Evolutionary conservation across 139 green algal species (phyloP), one percentile per base, ranked within the genome.

Genomic region (Haematococcus lacustris): DNA sequence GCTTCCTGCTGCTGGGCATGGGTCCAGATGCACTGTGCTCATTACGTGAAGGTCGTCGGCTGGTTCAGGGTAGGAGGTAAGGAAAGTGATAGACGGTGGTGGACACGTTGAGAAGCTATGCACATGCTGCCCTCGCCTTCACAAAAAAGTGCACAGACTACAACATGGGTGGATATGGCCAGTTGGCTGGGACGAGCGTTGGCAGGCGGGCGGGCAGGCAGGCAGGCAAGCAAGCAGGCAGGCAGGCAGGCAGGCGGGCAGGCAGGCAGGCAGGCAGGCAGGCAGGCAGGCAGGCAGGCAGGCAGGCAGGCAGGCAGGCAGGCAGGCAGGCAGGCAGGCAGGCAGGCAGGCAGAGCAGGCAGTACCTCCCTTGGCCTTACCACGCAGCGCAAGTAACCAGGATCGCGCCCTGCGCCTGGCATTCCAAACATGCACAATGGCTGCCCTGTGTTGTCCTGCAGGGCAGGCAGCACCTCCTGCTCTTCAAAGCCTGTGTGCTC

Each of bases 351-450:
- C n/a, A n/a, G n/a, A n/a, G n/a, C n/a, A n/a, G n/a, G n/a, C n/a
- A n/a, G n/a, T n/a, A n/a, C n/a, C n/a, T n/a, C n/a, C n/a, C n/a
- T 3, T 13, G 23, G 1, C 33, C 75, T 73, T 50, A 85, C 80
- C 80, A 82, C 41, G 50, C 81, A 86, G 17, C 57, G 61, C 40
- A 74, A 32, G 26, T 76, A 86, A 26, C 81, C 81, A 13, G 78
- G 73, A 38, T 87, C 75, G 34, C 60, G 25, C 2, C 66, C 66
- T n/a, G 60, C 62, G 33, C 43, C 63, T 32, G 30, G 61, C 34
- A 59, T 57, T 38, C 65, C 67, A 66, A 68, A 79, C 41, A 65
- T 74, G 68, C 74, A 79, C 39, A 41, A 28, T 25, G n/a, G 2
- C 64, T 70, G 38, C 37, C 73, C 60, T 38, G 47, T 40, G 34